Evolutionary conservation across 768 basidiomycete genomes (phyloP).

Genomic region (Butyriboletus loyo): DNA sequence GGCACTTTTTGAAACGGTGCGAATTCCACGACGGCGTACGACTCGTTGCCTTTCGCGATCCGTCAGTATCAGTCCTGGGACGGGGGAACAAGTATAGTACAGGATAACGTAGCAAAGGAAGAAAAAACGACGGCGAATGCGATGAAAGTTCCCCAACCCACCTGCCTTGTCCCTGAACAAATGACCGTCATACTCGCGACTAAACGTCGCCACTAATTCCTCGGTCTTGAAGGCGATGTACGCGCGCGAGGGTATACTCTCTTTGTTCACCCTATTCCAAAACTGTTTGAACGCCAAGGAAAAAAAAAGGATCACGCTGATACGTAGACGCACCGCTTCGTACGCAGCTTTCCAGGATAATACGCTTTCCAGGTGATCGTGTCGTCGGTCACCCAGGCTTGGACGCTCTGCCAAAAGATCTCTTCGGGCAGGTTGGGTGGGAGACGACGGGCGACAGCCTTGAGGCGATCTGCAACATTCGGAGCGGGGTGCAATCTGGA

Average conservation of each 20-base stretch:
- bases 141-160: conserved; percentile 23
- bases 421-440: conserved; percentile 91
- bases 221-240: conserved; percentile 87
- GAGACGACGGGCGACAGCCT: conserved; percentile 82
- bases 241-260: conserved; percentile 82
- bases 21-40: conserved; percentile 87
- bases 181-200: conserved; percentile 87
- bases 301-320: not conserved
- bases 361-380: conserved; percentile 65
- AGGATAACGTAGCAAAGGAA: no score
- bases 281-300: not conserved
- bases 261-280: conserved; percentile 65
- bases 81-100: not conserved
- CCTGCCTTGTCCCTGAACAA: conserved; percentile 89
- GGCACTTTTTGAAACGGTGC: conserved; percentile 90
- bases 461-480: conserved; percentile 58
- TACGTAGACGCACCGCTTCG: conserved; percentile 46
- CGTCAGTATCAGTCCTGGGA: not conserved
- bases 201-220: conserved; percentile 69
- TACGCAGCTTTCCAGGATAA: conserved; percentile 65
- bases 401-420: conserved; percentile 91
- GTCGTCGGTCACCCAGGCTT: conserved; percentile 78
- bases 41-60: conserved; percentile 68
- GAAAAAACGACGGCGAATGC: not conserved
- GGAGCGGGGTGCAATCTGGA: conserved; percentile 26